phyloP scores from a whole-genome alignment of 129 eudicot species.

The Tanacetum coccineum region DNA sequence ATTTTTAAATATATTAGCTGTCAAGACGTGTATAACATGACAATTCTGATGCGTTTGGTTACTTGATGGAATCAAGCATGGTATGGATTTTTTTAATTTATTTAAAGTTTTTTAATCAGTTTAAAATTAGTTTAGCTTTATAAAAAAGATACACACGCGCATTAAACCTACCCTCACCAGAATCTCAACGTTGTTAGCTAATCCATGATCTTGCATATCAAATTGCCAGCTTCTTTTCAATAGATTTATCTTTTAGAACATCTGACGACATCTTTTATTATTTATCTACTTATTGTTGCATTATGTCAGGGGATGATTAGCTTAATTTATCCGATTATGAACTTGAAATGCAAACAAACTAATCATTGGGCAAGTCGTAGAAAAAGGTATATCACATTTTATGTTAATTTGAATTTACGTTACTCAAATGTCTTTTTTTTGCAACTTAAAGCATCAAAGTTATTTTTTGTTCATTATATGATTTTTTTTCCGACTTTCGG shows the following conservation, averaged over 20 bases:
- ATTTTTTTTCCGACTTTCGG: too few relatives aligned
- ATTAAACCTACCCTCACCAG: constrained; percentile 17
- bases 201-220: neutral
- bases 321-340: too few relatives aligned
- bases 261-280: neutral
- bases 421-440: too few relatives aligned
- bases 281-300: neutral
- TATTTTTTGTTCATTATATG: too few relatives aligned
- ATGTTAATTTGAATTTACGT: too few relatives aligned
- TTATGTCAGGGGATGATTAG: neutral
- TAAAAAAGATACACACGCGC: neutral
- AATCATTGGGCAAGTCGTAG: too few relatives aligned
- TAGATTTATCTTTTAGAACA: neutral
- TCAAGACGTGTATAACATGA: constrained; percentile 31
- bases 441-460: too few relatives aligned
- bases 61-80: constrained; percentile 12
- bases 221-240: constrained; percentile 6
- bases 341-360: too few relatives aligned
- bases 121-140: neutral
- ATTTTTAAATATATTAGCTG: constrained; percentile 5
- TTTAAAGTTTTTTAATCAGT: neutral
- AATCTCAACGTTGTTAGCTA: constrained; percentile 15
- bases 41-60: constrained; percentile 22
- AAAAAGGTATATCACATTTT: too few relatives aligned
- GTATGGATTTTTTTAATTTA: neutral